Conservation (phyloP, 495 filamentous ascomycete genomes). For the Podospora bellae-mahoneyi region DNA sequence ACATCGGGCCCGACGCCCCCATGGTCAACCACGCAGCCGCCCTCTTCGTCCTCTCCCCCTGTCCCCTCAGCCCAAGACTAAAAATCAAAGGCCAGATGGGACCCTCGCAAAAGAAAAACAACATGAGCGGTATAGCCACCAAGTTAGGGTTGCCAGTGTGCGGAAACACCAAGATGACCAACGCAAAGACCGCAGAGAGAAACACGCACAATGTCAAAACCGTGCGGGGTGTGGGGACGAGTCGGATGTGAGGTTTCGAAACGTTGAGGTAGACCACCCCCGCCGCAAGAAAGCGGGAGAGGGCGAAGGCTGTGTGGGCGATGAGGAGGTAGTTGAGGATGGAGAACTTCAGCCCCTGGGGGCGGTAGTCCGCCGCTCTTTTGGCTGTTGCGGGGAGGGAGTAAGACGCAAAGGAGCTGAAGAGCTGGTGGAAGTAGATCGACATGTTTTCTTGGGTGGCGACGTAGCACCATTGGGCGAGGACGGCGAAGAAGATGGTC, state of each 20-base stretch:
- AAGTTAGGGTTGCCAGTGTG: slow-evolving; percentile 46
- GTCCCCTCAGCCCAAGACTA: slow-evolving; percentile 63
- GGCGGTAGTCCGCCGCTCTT: slow-evolving; percentile 13
- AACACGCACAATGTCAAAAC: slow-evolving; percentile 48
- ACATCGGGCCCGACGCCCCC: slow-evolving; percentile 60
- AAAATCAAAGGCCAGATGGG: slow-evolving; percentile 71
- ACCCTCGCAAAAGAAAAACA: slow-evolving; percentile 67
- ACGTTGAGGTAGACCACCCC: slow-evolving; percentile 51
- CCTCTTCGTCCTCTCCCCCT: slow-evolving; percentile 67
- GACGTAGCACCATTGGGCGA: slow-evolving; percentile 72
- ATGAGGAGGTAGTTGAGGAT: slow-evolving; percentile 51
- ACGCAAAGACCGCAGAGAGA: slow-evolving; percentile 43
- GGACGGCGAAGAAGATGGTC: slow-evolving; percentile 57
- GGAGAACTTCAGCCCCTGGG: slow-evolving; percentile 51
- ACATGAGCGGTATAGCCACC: slow-evolving; percentile 54
- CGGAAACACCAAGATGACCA: slow-evolving; percentile 48
- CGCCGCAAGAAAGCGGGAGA: slow-evolving; percentile 48
- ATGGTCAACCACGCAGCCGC: slow-evolving; percentile 65
- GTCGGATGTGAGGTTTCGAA: slow-evolving; percentile 36
- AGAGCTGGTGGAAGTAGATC: slow-evolving; percentile 56
- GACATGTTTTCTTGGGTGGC: slow-evolving; percentile 69
- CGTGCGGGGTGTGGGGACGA: slow-evolving; percentile 49
- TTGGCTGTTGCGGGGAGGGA: slow-evolving; percentile 23
- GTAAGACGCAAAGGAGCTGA: slow-evolving; percentile 33
- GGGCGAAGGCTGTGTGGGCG: slow-evolving; percentile 46